Base-by-base conservation (phyloP, 495 filamentous ascomycete species). In the Neurospora hispaniola region DNA sequence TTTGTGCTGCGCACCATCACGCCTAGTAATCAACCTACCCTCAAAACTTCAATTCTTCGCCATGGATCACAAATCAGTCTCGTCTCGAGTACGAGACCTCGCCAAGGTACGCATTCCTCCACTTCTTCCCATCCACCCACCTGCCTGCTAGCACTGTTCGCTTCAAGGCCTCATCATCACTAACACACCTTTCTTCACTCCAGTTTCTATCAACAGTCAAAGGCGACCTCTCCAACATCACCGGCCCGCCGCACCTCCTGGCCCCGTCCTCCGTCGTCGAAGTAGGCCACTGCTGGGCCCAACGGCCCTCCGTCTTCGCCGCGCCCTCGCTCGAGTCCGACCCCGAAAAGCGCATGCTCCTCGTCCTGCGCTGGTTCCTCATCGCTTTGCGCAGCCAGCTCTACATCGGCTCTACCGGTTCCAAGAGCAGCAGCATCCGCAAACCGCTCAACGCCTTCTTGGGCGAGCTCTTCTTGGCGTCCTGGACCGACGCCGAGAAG, bases 391-490 rank as follows among this genome's bases (percentile, higher is more conserved):
- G 92, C 80, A 90, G 90, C 80, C 91, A 94, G 74, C 93, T 94
- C 82, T 82, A 83, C 80, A 70, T 80, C 41, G 79, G 75, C 44
- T 77, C 62, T 14, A 12, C 48, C 3, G 42, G 70, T 41, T 38
- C 76, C 76, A 31, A 72, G 70, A 16, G 69, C 72, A 54, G 46
- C 44, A 75, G 74, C 62, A 81, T 81, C 78, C 78, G 79, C 72
- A 99, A 99, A 75, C 96, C 96, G 1, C 98, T 98, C 86, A 99
- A 98, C 77, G 96, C 96, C 40, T 88, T 98, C 12, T 85, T 98
- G 3, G 96, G 96, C 10, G 96, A 99, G 81, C 98, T 96, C 0
- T 99, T 96, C 77, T 69, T 82, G 35, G 91, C 89, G 79, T 90
- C 86, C 72, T 90, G 93, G 96, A 99, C 81, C 98, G 98, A 78